Conservation (phyloP, 495 filamentous ascomycete species). For the Aspergillus hancockii region DNA sequence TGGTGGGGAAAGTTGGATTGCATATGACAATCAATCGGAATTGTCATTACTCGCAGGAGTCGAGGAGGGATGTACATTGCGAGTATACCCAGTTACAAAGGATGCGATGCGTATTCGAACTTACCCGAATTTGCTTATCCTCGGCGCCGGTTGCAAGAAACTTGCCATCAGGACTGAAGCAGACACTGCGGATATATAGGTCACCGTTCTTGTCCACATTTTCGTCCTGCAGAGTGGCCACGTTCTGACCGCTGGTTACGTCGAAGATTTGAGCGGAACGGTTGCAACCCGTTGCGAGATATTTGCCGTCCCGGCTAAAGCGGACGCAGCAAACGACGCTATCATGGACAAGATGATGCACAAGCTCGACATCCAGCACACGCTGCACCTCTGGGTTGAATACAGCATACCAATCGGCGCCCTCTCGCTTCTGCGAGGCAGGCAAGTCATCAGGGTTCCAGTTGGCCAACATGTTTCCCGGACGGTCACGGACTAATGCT, state of each 20-base stretch:
- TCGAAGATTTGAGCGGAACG: slow-evolving; percentile 89
- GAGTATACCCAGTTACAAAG: neutral
- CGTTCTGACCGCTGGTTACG: slow-evolving; percentile 72
- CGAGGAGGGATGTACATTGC: neutral
- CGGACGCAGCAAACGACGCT: slow-evolving; percentile 90
- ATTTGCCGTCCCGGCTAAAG: slow-evolving; percentile 87
- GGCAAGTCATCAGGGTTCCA: slow-evolving; percentile 84
- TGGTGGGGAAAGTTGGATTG: neutral
- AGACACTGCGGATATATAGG: slow-evolving; percentile 88
- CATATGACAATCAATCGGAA: neutral
- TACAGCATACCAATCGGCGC: slow-evolving; percentile 83
- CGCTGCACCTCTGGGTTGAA: slow-evolving; percentile 86
- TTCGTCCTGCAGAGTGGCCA: slow-evolving; percentile 80
- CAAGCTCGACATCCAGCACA: slow-evolving; percentile 80
- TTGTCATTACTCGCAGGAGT: neutral
- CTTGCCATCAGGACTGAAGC: slow-evolving; percentile 88
- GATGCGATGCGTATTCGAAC: slow-evolving; percentile 41
- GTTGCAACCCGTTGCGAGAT: slow-evolving; percentile 87
- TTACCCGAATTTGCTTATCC: slow-evolving; percentile 86
- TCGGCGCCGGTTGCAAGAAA: slow-evolving; percentile 88
- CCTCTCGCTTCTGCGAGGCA: slow-evolving; percentile 78
- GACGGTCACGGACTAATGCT: slow-evolving; percentile 54
- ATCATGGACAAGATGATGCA: slow-evolving; percentile 83
- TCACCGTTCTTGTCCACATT: slow-evolving; percentile 80
- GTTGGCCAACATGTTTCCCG: slow-evolving; percentile 82